phyloP scores from a whole-genome alignment of 768 basidiomycete genomes.

The Roridomyces roridus region DNA sequence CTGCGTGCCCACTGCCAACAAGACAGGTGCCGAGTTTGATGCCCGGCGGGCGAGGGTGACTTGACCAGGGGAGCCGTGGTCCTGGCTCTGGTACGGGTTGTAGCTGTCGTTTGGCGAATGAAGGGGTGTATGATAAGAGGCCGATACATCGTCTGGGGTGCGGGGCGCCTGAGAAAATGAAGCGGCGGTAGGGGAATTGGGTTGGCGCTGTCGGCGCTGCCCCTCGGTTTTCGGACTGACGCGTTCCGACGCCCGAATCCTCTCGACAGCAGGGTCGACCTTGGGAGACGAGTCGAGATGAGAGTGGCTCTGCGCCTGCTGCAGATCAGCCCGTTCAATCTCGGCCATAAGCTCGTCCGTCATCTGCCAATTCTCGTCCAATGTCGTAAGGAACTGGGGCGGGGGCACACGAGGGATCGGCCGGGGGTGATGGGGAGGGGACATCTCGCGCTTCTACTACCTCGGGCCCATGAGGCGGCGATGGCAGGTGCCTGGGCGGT shows the following conservation, averaged over 20 bases:
- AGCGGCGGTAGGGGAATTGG: constrained; percentile 28
- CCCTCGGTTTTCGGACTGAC: constrained; percentile 54
- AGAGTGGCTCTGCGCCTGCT: constrained; percentile 59
- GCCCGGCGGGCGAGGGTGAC: constrained; percentile 53
- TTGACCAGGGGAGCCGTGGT: constrained; percentile 33
- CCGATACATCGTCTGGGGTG: constrained; percentile 52
- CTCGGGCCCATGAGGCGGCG: constrained; percentile 30
- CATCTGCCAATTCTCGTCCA: constrained; percentile 69
- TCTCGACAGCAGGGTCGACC: constrained; percentile 59
- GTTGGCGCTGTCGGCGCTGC: constrained; percentile 27
- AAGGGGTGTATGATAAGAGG: constrained; percentile 18
- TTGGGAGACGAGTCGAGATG: constrained; percentile 52
- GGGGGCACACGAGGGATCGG: constrained; percentile 63
- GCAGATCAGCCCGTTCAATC: constrained; percentile 73
- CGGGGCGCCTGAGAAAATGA: constrained; percentile 50
- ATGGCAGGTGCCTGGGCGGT: constrained; percentile 32
- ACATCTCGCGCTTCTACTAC: constrained; percentile 29
- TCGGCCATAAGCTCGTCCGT: constrained; percentile 74
- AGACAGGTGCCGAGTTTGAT: constrained; percentile 27
- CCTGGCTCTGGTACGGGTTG: constrained; percentile 30
- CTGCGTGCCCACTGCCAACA: constrained; percentile 16
- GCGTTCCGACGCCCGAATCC: constrained; percentile 57
- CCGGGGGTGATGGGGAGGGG: constrained; percentile 58
- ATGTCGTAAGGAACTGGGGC: constrained; percentile 62
- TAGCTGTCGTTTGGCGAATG: constrained; percentile 16